Evolutionary conservation across 2,329 filamentous ascomycete genomes (phyloP), one percentile per base, ranked within the genome.

Genomic region (Zasmidium cellare): DNA sequence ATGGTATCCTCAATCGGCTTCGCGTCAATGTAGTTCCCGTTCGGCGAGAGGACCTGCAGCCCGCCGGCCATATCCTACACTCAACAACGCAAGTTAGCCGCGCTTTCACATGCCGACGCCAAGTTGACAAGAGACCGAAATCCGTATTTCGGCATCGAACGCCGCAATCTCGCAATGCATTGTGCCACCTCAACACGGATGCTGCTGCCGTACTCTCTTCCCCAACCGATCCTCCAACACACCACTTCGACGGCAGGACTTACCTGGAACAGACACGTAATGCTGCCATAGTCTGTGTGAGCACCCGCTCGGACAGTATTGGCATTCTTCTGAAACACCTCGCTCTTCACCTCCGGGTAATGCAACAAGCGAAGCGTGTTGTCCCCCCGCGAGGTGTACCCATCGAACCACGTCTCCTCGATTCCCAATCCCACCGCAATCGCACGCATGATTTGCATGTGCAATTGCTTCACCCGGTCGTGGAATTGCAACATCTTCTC

Each of bases 1-100:
- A 94, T 88, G 0, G 91, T 92, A 55, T 86, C 87, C 35, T 86
- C 80, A 59, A 96, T 93, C 0, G 92, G 92, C 6, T 84, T 91
- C 1, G 90, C 92, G 69, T 96, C 85, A 41, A 96, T 86, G 68
- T 92, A 96, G 41, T 68, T 67, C 1, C 90, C 90, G 44, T 84
- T 87, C 0, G 91, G 91, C 50, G 86, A 88, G 67, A 85, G 82
- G 3, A 86, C 84, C 67, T 87, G 83, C 24, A 87, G 71, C 0
- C 84, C 84, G 2, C 84, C 84, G 9, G 80, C 76, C 41, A 74
- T 70, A 69, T 86, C 84, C 66, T 85, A 45, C 52, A 31, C 9
- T 9, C 12, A 41, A n/a, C 7, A 31, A 50, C 19, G n/a, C n/a
- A 38, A 56, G 14, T 81, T 70, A 59, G 49, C 50, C 16, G 49